Conservation (phyloP, 169 alveolate genomes). For the Amoebophrya sp. region DNA sequence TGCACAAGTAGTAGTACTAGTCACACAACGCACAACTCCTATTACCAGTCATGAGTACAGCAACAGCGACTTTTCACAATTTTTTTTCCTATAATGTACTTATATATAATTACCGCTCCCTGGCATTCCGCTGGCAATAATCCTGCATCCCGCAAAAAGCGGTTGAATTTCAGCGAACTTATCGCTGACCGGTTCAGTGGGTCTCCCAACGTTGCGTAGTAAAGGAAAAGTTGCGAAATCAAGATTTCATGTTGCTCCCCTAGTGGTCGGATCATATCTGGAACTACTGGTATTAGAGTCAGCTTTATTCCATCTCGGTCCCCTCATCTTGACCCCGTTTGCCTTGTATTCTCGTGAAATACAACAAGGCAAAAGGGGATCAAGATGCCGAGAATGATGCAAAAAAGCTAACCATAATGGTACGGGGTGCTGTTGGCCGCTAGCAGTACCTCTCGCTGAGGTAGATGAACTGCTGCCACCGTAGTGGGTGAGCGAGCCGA, state of each 20-base stretch:
- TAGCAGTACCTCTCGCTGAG: background rate
- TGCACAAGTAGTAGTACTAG: no score
- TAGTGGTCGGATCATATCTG: background rate
- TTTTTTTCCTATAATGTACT: no score
- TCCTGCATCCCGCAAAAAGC: background rate
- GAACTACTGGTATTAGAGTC: background rate
- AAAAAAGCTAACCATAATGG: background rate
- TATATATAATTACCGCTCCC: no score
- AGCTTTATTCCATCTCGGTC: background rate
- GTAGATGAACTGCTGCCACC: no score
- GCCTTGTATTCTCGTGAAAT: no score
- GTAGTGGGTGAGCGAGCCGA: no score
- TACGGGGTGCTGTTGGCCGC: background rate
- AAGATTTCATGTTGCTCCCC: background rate
- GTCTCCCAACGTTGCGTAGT: background rate
- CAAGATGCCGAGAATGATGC: no score
- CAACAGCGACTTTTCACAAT: no score
- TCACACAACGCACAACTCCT: no score
- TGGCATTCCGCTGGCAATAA: background rate
- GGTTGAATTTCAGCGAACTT: background rate
- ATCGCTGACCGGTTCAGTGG: background rate
- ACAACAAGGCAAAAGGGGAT: no score
- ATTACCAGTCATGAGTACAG: no score
- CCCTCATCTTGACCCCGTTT: no score
- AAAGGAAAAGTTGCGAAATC: background rate